These are phyloP conservation scores for Trichosporon inkin DNA, from an alignment of 1,284 basidiomycete species.

Conservation along the genomic window DNA sequence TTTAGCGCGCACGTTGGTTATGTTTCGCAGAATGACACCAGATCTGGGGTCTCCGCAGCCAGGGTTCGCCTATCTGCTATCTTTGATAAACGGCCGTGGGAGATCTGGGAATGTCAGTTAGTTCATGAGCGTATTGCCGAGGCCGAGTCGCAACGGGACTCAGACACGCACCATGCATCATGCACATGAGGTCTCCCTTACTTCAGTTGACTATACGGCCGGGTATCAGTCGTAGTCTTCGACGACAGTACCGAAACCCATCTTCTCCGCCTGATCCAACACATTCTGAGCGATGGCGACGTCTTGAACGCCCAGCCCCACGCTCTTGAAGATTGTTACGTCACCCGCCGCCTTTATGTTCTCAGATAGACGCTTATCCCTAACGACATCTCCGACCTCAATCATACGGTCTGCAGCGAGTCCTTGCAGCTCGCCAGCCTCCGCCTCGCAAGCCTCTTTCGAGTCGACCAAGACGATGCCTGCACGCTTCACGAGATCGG, in stretches of 20 bases:
- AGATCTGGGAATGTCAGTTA: too few species aligned
- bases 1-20: neutral
- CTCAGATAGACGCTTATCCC: neutral
- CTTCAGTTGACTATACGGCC: neutral
- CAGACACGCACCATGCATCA: neutral
- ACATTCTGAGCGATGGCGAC: slow-evolving; percentile 48
- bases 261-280: slow-evolving; percentile 36
- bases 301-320: slow-evolving; percentile 50
- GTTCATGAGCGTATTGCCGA: too few species aligned
- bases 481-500: slow-evolving; percentile 56
- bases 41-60: slow-evolving; percentile 3
- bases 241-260: slow-evolving; percentile 37
- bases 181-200: neutral
- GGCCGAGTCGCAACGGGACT: too few species aligned
- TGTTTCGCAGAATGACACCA: neutral
- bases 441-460: slow-evolving; percentile 60
- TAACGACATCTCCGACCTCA: slow-evolving; percentile 18
- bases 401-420: slow-evolving; percentile 14
- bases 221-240: slow-evolving; percentile 36
- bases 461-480: slow-evolving; percentile 67
- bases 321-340: slow-evolving; percentile 48
- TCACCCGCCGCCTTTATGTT: slow-evolving; percentile 25
- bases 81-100: neutral
- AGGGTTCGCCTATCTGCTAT: slow-evolving; percentile 1
- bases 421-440: slow-evolving; percentile 68